Evolutionary conservation across 106 monocot genomes (phyloP).

Genomic region (Phalaenopsis equestris): DNA sequence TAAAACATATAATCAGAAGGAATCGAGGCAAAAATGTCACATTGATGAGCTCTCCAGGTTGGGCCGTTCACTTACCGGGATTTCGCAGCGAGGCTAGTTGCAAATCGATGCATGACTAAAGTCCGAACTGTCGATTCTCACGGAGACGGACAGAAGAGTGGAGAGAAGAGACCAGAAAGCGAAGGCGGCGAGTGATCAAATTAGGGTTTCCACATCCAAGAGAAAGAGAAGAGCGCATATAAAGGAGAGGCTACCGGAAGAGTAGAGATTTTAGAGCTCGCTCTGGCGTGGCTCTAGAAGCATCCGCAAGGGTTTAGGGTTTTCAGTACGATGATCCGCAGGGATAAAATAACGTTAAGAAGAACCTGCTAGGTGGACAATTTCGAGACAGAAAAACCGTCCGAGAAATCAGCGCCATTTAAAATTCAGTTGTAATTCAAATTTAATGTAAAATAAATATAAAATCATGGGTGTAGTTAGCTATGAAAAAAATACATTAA

Average conservation of each 20-base stretch:
- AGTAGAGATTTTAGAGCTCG: not conserved
- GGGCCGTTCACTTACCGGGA: slow-evolving; percentile 14
- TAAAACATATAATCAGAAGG: not conserved
- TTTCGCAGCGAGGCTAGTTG: slow-evolving; percentile 20
- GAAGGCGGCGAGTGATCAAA: not conserved
- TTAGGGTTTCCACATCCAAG: not conserved
- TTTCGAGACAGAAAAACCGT: not conserved
- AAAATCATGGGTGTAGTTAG: too few species aligned
- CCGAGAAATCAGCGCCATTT: too few species aligned
- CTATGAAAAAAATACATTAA: too few species aligned
- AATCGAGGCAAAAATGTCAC: not conserved
- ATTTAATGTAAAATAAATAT: too few species aligned
- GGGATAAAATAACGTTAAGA: not conserved
- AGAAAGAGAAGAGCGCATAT: not conserved
- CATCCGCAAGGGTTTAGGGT: not conserved
- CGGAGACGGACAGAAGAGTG: not conserved
- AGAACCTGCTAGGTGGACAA: not conserved
- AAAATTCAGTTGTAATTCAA: too few species aligned
- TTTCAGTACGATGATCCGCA: slow-evolving; percentile 1
- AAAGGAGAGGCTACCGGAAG: not conserved
- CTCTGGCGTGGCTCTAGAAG: not conserved
- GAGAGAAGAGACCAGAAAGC: not conserved
- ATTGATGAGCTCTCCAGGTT: not conserved
- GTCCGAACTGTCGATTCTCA: not conserved
- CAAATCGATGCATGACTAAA: slow-evolving; percentile 31